Evolutionary conservation across 192 early-diverging fungal genomes (phyloP).

Genomic region (Thoreauomyces humboldtii): DNA sequence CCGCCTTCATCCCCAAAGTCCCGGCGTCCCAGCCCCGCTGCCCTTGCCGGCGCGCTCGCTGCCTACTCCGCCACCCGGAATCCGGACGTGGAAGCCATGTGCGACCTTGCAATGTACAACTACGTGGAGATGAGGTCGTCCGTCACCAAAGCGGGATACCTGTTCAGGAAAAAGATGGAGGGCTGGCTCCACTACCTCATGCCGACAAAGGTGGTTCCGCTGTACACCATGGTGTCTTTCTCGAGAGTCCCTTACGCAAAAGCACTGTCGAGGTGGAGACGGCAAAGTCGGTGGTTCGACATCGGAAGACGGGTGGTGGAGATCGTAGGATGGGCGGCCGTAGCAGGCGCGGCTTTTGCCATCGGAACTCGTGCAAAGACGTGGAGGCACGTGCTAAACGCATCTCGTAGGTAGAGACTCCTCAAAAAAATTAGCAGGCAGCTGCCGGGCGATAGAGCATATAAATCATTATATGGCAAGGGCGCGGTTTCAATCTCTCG

Average conservation of each 20-base stretch:
- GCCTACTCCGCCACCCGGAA: conserved; percentile 70
- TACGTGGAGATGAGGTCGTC: conserved; percentile 90
- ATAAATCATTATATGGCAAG: no score
- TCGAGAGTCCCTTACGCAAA: conserved; percentile 82
- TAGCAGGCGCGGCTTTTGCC: background rate
- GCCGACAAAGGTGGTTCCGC: conserved; percentile 72
- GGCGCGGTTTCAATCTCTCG: no score
- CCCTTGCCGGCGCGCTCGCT: conserved; percentile 60
- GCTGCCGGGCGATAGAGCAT: no score
- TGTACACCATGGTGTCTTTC: conserved; percentile 97
- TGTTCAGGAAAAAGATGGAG: conserved; percentile 80
- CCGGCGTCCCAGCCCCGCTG: background rate
- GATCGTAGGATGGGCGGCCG: background rate
- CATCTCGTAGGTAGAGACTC: no score
- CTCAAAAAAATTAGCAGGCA: no score
- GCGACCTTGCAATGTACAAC: conserved; percentile 91
- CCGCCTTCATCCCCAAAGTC: background rate
- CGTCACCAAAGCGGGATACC: conserved; percentile 71
- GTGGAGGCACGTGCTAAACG: no score
- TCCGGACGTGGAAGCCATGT: conserved; percentile 80
- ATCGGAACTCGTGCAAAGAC: no score
- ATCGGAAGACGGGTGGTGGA: background rate
- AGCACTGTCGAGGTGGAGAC: conserved; percentile 30
- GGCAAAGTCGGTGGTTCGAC: conserved; percentile 38
- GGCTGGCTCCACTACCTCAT: conserved; percentile 67